Conservation (phyloP, 768 basidiomycete species). For the Pulveroboletus sp. region DNA sequence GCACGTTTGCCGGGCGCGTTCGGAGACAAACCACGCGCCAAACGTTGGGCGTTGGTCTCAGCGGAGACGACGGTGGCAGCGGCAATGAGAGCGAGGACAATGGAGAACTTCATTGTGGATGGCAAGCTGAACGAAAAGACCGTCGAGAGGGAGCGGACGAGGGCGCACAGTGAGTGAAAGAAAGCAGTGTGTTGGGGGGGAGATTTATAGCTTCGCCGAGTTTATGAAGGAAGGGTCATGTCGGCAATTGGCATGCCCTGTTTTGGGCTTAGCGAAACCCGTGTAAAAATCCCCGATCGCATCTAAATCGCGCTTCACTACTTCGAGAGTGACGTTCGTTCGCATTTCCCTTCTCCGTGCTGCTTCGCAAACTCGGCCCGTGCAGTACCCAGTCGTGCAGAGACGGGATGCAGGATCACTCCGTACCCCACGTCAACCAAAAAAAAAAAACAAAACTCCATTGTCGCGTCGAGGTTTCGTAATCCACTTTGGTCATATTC, state of each 20-base stretch:
- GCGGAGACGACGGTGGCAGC: slow-evolving; percentile 37
- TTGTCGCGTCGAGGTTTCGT: too few species aligned
- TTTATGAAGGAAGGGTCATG: slow-evolving; percentile 11
- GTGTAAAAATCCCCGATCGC: slow-evolving; percentile 4
- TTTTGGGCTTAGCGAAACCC: background rate
- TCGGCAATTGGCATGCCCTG: slow-evolving; percentile 13
- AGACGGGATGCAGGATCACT: too few species aligned
- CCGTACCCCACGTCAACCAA: too few species aligned
- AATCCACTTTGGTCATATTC: too few species aligned
- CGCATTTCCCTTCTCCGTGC: background rate
- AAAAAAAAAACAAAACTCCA: too few species aligned
- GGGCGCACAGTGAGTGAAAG: background rate
- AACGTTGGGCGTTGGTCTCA: slow-evolving; percentile 50
- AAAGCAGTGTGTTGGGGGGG: background rate
- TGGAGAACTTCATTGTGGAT: slow-evolving; percentile 30
- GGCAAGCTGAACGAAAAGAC: background rate
- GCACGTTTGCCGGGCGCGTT: slow-evolving; percentile 38
- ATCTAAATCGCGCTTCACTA: background rate
- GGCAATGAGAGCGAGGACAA: slow-evolving; percentile 35
- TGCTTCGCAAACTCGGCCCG: background rate
- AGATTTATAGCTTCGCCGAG: slow-evolving; percentile 9
- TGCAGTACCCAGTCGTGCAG: too few species aligned
- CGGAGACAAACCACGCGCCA: slow-evolving; percentile 52
- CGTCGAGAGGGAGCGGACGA: background rate
- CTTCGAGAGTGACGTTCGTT: background rate